Percentiles rank a stretch among this genome's conserved stretches.
phyloP scores from a whole-genome alignment of 176 grass and related monocot species.

The Bothriochloa decipiens region DNA sequence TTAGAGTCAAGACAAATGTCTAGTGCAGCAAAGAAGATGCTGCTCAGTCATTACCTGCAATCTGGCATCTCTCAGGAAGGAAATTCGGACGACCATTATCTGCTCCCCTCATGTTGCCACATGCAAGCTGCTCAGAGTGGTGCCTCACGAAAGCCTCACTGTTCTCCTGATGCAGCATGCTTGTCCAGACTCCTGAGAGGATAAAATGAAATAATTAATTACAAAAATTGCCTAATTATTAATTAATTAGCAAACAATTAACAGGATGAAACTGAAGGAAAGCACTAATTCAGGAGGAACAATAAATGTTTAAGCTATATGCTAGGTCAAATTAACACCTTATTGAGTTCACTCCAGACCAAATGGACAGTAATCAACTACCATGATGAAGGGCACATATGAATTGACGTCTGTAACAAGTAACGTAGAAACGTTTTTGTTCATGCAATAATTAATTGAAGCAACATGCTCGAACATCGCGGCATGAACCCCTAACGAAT shows the following conservation, averaged over 20 bases:
- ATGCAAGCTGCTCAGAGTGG: conserved; percentile 51
- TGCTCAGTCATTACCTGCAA: conserved; percentile 43
- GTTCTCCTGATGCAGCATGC: conserved; percentile 57
- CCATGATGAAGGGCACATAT: background rate
- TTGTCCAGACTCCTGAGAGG: conserved; percentile 21
- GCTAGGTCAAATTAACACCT: background rate
- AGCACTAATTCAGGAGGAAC: background rate
- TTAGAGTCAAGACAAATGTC: conserved; percentile 7
- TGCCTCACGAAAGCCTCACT: conserved; percentile 49
- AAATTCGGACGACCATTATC: conserved; percentile 41
- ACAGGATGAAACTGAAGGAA: background rate
- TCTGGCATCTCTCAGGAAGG: conserved; percentile 51
- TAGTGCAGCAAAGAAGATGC: background rate
- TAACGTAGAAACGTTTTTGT: background rate
- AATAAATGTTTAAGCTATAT: conserved; percentile 6
- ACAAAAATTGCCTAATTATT: background rate
- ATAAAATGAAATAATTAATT: conserved; percentile 9
- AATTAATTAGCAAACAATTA: conserved; percentile 29
- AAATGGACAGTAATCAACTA: background rate
- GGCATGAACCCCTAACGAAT: background rate
- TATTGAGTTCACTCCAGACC: background rate
- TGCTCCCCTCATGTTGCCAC: conserved; percentile 44
- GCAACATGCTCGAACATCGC: background rate
- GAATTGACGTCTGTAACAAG: background rate
- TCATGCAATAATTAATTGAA: background rate